Evolutionary conservation across 805 yeast species (phyloP).

Genomic region (Hyphopichia homilentoma): DNA sequence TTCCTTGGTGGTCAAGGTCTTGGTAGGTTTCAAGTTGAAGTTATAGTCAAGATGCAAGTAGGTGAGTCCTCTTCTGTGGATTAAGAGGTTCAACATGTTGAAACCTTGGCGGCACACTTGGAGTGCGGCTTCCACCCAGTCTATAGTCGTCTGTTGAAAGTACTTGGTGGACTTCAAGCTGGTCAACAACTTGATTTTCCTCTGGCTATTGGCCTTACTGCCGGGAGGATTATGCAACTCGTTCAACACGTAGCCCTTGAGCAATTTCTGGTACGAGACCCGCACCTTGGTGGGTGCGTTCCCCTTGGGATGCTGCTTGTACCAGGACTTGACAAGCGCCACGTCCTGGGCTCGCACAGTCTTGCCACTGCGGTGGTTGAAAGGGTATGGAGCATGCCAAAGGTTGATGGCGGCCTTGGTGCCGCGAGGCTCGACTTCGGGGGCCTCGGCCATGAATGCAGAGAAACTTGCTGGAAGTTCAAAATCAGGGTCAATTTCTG

Average conservation of each 20-base stretch:
- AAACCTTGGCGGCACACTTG: constrained; percentile 93
- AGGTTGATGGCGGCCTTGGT: constrained; percentile 55
- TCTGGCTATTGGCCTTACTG: constrained; percentile 34
- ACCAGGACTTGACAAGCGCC: constrained; percentile 80
- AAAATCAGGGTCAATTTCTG: constrained; percentile 28
- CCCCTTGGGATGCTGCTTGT: constrained; percentile 60
- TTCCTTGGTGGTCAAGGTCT: constrained; percentile 93
- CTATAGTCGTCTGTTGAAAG: constrained; percentile 87
- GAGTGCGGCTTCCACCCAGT: constrained; percentile 98
- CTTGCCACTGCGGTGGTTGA: constrained; percentile 66
- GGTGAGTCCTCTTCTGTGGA: constrained; percentile 87
- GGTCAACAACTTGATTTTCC: constrained; percentile 58
- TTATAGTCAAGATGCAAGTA: constrained; percentile 93
- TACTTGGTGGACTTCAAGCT: constrained; percentile 75
- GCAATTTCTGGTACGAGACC: constrained; percentile 84
- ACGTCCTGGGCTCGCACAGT: constrained; percentile 88
- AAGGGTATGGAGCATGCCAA: constrained; percentile 85
- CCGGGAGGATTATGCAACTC: constrained; percentile 52
- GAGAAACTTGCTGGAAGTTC: constrained; percentile 37
- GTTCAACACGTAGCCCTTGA: constrained; percentile 71
- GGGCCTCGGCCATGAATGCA: constrained; percentile 44
- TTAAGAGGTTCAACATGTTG: constrained; percentile 84
- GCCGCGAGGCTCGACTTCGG: constrained; percentile 32
- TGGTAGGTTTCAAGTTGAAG: constrained; percentile 93
- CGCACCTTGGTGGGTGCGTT: constrained; percentile 72